phyloP scores from a whole-genome alignment of 768 basidiomycete genomes.

The Chalciporus sphaerocephalus region DNA sequence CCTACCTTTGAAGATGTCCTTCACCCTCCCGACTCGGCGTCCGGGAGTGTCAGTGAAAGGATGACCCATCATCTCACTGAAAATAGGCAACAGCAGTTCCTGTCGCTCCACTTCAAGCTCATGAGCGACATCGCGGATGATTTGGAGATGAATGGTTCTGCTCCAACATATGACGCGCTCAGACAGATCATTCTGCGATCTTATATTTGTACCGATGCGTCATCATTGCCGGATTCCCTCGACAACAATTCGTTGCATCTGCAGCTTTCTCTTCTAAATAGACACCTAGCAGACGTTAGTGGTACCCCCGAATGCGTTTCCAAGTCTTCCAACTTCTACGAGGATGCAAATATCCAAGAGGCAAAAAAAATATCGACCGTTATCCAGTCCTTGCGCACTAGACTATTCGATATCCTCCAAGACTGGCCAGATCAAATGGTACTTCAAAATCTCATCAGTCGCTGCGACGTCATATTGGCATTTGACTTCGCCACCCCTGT shows the following conservation, averaged over 20 bases:
- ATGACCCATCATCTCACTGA: slow-evolving; percentile 28
- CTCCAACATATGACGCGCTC: slow-evolving; percentile 30
- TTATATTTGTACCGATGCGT: slow-evolving; percentile 29
- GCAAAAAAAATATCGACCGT: slow-evolving; percentile 54
- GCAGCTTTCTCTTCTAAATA: slow-evolving; percentile 48
- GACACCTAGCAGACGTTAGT: slow-evolving; percentile 34
- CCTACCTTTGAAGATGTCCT: slow-evolving; percentile 72
- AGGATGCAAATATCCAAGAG: slow-evolving; percentile 71
- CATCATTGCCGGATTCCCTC: slow-evolving; percentile 38
- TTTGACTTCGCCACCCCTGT: slow-evolving; percentile 66
- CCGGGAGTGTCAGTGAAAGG: background rate
- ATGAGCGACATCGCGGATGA: slow-evolving; percentile 21
- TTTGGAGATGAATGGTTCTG: background rate
- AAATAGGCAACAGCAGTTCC: slow-evolving; percentile 34
- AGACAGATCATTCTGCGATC: slow-evolving; percentile 33
- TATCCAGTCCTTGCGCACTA: slow-evolving; percentile 46
- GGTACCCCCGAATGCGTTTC: slow-evolving; percentile 13
- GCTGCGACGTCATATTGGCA: slow-evolving; percentile 61
- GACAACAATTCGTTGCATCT: slow-evolving; percentile 50
- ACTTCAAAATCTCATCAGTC: slow-evolving; percentile 73
- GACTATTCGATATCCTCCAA: slow-evolving; percentile 53
- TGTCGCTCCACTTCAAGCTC: slow-evolving; percentile 47
- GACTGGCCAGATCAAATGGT: slow-evolving; percentile 99
- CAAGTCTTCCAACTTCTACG: slow-evolving; percentile 69
- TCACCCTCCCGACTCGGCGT: slow-evolving; percentile 18